Evolutionary conservation across 2,329 filamentous ascomycete species (phyloP).

Genomic region (Lomentospora prolificans): DNA sequence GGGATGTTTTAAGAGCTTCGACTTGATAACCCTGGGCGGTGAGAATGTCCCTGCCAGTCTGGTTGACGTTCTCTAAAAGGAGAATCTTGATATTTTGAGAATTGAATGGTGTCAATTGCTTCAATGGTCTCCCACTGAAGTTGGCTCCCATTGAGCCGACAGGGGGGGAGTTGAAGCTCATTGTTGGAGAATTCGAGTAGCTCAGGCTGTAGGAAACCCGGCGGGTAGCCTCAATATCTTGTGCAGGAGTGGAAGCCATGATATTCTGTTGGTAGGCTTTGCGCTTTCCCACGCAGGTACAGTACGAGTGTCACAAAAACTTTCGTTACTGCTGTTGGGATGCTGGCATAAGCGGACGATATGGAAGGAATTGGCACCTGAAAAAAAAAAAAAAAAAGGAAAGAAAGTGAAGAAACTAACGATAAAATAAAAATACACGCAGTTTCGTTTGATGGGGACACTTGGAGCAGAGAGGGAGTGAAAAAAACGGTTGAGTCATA

Average conservation of each 20-base stretch:
- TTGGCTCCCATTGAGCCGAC: constrained; percentile 28
- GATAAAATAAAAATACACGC: background rate
- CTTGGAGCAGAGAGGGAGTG: background rate
- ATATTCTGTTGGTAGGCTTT: background rate
- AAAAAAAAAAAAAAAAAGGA: background rate
- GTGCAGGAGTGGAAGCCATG: constrained; percentile 25
- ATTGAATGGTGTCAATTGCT: constrained; percentile 89
- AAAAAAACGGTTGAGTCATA: too few species aligned
- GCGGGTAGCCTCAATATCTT: constrained; percentile 35
- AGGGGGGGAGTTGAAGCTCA: constrained; percentile 65
- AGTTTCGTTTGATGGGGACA: too few species aligned
- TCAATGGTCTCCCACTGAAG: constrained; percentile 39
- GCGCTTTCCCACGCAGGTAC: background rate
- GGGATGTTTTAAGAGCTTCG: constrained; percentile 76
- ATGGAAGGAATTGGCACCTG: too few species aligned
- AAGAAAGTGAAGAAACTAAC: background rate
- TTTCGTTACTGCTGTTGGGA: too few species aligned
- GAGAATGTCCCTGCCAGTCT: constrained; percentile 77
- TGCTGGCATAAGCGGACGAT: background rate
- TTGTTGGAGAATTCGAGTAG: constrained; percentile 64
- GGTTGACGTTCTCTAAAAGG: constrained; percentile 90
- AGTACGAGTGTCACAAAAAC: too few species aligned
- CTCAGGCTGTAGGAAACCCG: constrained; percentile 48
- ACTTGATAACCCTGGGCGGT: constrained; percentile 88
- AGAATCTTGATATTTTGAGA: constrained; percentile 95